Evolutionary conservation across 148 eudicot species (phyloP).

Genomic region (Diospyros lotus): DNA sequence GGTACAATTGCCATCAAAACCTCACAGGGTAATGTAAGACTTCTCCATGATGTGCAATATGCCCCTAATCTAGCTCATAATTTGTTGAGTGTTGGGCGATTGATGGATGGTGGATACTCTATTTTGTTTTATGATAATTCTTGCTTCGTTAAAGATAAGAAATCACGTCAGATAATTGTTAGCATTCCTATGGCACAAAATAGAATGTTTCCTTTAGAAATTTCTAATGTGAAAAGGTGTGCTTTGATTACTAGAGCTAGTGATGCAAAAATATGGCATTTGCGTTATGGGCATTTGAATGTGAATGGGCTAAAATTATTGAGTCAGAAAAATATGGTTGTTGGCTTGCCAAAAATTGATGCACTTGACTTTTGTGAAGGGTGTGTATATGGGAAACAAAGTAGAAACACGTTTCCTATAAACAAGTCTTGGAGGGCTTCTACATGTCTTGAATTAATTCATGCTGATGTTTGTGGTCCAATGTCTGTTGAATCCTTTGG

Average conservation of each 20-base stretch:
- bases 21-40: constrained; percentile 1
- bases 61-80: constrained; percentile 26
- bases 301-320: constrained; percentile 12
- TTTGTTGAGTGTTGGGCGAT: constrained; percentile 27
- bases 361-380: background rate
- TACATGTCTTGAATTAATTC: background rate
- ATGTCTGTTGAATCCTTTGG: background rate
- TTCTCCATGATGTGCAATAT: constrained; percentile 21
- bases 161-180: background rate
- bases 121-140: constrained; percentile 17
- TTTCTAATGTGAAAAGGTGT: background rate
- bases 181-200: constrained; percentile 8
- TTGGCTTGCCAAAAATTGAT: background rate
- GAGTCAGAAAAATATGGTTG: constrained; percentile 6
- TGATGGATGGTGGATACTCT: constrained; percentile 9
- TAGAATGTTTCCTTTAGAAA: background rate
- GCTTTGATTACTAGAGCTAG: constrained; percentile 1
- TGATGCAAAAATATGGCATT: constrained; percentile 22
- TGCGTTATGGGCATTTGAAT: constrained; percentile 21
- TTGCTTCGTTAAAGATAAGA: constrained; percentile 8
- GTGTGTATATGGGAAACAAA: constrained; percentile 1
- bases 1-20: constrained; percentile 15
- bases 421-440: background rate
- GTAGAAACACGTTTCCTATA: background rate
- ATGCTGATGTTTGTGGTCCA: constrained; percentile 1